A percentile compares a stretch with the other conserved stretches of the same genome.
Evolutionary conservation across 2,329 filamentous ascomycete species (phyloP).

Genomic region (Cordyceps pruinosa): DNA sequence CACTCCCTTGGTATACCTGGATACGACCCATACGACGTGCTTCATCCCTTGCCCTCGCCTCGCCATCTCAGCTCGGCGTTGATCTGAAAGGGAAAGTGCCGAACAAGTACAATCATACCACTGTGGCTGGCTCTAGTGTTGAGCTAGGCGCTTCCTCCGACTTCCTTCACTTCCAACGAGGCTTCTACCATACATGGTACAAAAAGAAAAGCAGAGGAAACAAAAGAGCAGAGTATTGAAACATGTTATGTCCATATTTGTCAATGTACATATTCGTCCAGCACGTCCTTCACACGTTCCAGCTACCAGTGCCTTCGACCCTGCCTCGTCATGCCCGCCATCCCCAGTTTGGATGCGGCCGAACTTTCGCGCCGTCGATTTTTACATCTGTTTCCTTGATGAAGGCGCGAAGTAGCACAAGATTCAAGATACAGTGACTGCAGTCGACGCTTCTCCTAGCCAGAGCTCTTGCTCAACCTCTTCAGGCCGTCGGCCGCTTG

Average conservation of each 20-base stretch:
- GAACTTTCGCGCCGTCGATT: too few species aligned
- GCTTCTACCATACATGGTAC: neutral
- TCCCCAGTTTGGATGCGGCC: neutral
- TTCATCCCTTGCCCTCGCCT: neutral
- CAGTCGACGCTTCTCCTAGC: neutral
- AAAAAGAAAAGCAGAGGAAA: too few species aligned
- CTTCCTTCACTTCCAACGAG: neutral
- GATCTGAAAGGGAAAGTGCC: neutral
- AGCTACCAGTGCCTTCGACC: neutral
- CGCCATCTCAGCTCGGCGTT: neutral
- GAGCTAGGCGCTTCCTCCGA: neutral
- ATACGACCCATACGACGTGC: neutral
- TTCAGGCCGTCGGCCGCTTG: conserved; percentile 47
- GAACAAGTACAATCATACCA: neutral
- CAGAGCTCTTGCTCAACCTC: conserved; percentile 19
- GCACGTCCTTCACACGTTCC: neutral
- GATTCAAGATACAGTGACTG: neutral
- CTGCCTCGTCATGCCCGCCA: neutral
- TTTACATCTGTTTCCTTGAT: too few species aligned
- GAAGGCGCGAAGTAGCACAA: too few species aligned
- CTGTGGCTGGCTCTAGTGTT: neutral
- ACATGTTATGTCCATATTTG: neutral
- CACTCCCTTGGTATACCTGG: neutral
- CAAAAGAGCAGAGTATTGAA: neutral
- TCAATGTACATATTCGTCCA: neutral